phyloP scores from a whole-genome alignment of 2,329 filamentous ascomycete species.

The Reticulascus tulasneorum region DNA sequence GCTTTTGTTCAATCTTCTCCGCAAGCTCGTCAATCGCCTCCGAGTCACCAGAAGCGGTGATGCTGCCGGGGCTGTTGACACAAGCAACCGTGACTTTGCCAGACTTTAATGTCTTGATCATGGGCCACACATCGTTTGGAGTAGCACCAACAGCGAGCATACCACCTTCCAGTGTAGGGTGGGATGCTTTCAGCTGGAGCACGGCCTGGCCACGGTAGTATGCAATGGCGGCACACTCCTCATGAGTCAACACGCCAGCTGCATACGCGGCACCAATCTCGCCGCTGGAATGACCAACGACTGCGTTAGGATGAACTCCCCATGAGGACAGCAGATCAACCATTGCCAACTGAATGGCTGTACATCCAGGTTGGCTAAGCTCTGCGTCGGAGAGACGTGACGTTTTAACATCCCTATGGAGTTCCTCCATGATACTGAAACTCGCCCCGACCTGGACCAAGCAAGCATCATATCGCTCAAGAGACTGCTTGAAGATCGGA shows the following conservation, averaged over 20 bases:
- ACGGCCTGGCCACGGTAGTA: constrained; percentile 4
- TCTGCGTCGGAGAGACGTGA: background rate
- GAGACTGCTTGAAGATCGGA: constrained; percentile 7
- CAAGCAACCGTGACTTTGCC: constrained; percentile 11
- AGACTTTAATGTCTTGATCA: background rate
- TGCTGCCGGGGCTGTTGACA: constrained; percentile 19
- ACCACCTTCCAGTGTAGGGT: background rate
- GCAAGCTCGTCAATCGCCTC: constrained; percentile 5
- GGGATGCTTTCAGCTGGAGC: rapidly evolving
- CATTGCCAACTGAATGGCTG: constrained; percentile 37
- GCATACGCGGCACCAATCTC: constrained; percentile 35
- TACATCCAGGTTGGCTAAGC: constrained; percentile 33
- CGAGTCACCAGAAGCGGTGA: constrained; percentile 19
- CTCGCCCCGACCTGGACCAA: constrained; percentile 5
- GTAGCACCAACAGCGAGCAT: constrained; percentile 8
- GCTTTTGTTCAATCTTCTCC: background rate
- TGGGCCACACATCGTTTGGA: background rate
- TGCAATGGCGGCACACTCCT: background rate
- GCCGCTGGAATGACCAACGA: constrained; percentile 33
- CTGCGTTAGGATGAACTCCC: constrained; percentile 20
- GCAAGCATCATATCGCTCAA: constrained; percentile 17
- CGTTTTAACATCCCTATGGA: background rate
- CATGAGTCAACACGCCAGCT: background rate
- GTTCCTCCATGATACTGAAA: constrained; percentile 2
- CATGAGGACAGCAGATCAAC: constrained; percentile 27